A percentile compares a stretch with the other conserved stretches of the same genome.
These are phyloP conservation scores for Lavandula angustifolia DNA, from an alignment of 257 asterid species.

Conservation along the genomic window DNA sequence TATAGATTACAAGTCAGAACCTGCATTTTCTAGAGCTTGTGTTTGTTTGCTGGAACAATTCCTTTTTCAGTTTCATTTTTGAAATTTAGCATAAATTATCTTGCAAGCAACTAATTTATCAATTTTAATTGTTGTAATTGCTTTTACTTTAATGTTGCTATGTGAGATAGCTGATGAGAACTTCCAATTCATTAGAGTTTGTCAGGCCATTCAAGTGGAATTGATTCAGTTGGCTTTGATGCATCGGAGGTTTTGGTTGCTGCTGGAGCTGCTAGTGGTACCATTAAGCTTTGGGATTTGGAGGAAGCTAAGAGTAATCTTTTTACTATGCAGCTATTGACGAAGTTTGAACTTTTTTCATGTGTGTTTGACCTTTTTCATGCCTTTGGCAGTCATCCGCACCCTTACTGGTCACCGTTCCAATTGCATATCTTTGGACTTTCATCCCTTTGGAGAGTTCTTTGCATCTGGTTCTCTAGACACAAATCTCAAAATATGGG, in stretches of 20 bases:
- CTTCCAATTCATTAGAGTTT: constrained; percentile 64
- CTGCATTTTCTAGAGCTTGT: constrained; percentile 2
- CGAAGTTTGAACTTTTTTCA: neutral
- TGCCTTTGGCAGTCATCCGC: constrained; percentile 64
- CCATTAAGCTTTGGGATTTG: constrained; percentile 97
- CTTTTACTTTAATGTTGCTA: constrained; percentile 9
- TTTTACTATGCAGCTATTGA: constrained; percentile 19
- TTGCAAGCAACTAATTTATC: constrained; percentile 10
- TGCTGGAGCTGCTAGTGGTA: constrained; percentile 99
- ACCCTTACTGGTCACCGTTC: constrained; percentile 98
- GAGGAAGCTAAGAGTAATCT: constrained; percentile 96
- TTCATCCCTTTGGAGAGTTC: constrained; percentile 98
- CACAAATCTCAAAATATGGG: constrained; percentile 98
- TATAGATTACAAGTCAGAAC: constrained; percentile 9
- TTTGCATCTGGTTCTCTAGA: constrained; percentile 99
- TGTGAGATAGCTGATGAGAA: constrained; percentile 26
- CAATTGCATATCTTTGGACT: constrained; percentile 94
- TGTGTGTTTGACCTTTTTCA: constrained; percentile 28
- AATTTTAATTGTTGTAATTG: constrained; percentile 9
- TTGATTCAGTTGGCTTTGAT: constrained; percentile 97
- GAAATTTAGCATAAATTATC: constrained; percentile 13
- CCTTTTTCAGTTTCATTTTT: constrained; percentile 2
- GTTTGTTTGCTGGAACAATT: constrained; percentile 14
- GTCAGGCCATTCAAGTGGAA: constrained; percentile 98
- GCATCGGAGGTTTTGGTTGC: constrained; percentile 93